phyloP scores from a whole-genome alignment of 345 rosid species.

The Melastoma malabathricum region DNA sequence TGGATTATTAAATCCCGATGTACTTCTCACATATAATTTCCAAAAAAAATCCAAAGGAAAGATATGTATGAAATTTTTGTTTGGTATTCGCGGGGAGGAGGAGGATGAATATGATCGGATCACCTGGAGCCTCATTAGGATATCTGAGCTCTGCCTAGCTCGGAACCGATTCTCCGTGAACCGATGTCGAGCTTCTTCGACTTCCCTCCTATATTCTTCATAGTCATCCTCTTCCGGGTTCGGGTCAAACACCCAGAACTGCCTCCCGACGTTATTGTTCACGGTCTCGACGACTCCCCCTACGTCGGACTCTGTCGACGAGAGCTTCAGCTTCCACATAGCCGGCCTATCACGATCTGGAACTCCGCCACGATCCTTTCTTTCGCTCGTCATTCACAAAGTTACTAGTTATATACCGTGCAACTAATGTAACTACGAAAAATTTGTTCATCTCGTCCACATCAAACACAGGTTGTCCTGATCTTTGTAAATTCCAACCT shows the following conservation, averaged over 20 bases:
- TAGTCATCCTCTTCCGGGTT: slow-evolving; percentile 16
- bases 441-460: too few relatives aligned
- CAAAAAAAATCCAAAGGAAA: too few relatives aligned
- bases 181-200: slow-evolving; percentile 14
- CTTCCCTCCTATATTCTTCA: neutral
- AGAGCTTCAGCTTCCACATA: slow-evolving; percentile 52
- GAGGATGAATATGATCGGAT: too few relatives aligned
- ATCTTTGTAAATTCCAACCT: too few relatives aligned
- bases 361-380: neutral
- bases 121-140: slow-evolving; percentile 43
- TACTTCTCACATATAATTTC: too few relatives aligned
- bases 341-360: neutral
- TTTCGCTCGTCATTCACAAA: neutral
- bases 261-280: slow-evolving; percentile 36
- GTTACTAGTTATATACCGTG: too few relatives aligned
- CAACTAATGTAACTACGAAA: too few relatives aligned
- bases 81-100: too few relatives aligned
- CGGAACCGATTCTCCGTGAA: slow-evolving; percentile 25
- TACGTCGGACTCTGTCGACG: slow-evolving; percentile 11
- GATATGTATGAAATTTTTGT: too few relatives aligned
- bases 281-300: slow-evolving; percentile 16
- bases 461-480: too few relatives aligned
- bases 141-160: slow-evolving; percentile 39
- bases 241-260: slow-evolving; percentile 41
- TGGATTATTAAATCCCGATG: too few relatives aligned